Evolutionary conservation across 2,329 filamentous ascomycete genomes (phyloP), one percentile per base, ranked within the genome.

Genomic region (Fusarium nematophilum): DNA sequence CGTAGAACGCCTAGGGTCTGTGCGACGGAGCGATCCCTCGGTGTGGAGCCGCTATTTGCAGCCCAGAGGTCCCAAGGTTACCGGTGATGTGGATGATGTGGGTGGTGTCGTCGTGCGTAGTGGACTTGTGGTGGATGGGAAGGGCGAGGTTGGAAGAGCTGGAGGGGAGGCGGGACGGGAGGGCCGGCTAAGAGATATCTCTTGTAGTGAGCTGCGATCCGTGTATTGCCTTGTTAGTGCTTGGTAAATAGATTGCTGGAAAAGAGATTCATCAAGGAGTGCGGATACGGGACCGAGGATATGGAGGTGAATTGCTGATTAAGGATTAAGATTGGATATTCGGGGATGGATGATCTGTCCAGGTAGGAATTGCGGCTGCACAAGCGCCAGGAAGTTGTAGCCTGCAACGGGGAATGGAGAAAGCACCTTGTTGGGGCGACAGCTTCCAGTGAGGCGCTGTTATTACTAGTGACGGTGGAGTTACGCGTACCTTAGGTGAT

Each of bases 1-100:
- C 25, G 26, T 14, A 52, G 38, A 53, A 37, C 36, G 14, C 39
- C 53, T 59, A 37, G 57, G 60, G 66, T 61, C 59, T 67, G 64
- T 67, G 66, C 62, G 43, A 54, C 44, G 53, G 43, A 53, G 56
- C 61, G 62, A 68, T 67, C 64, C 59, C 45, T 46, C 23, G 17
- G 48, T 33, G 58, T 68, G 65, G 65, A 67, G 62, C 51, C 65
- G 57, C 50, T 53, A 54, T 52, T 50, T n/a, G 36, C n/a, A 43
- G 43, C 40, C 43, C 31, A 45, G 48, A 38, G 33, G 50, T 51
- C 44, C 51, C 54, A 53, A 57, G 47, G 60, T 46, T 56, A 54
- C 56, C 59, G 62, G 48, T 51, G 53, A 62, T 48, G 57, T 62
- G 59, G 54, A 40, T 15, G 51, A 53, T 37, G 49, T 39, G 31